Conservation (phyloP, 768 basidiomycete genomes). For the Podaxis sp. region DNA sequence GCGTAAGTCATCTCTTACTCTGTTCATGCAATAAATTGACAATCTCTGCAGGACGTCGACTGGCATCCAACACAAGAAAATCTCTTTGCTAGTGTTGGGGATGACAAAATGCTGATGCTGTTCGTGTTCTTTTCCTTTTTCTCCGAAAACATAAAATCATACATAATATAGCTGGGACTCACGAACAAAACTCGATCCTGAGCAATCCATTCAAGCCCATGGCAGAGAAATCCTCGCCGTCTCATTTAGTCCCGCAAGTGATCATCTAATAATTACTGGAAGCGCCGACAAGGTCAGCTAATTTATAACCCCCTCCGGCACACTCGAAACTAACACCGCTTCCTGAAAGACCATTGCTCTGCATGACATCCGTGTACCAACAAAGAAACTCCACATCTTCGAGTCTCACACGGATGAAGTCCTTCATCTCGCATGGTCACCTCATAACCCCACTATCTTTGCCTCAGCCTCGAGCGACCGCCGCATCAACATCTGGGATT, state of each 20-base stretch:
- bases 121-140: constrained; percentile 38
- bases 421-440: constrained; percentile 93
- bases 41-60: constrained; percentile 79
- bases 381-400: constrained; percentile 83
- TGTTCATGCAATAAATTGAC: not conserved
- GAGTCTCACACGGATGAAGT: constrained; percentile 95
- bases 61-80: constrained; percentile 87
- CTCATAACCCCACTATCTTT: constrained; percentile 87
- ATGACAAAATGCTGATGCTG: constrained; percentile 94
- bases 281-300: constrained; percentile 83
- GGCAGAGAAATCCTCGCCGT: constrained; percentile 89
- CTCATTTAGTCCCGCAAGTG: constrained; percentile 81
- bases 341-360: constrained; percentile 72
- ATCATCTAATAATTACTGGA: constrained; percentile 83
- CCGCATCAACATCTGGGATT: constrained; percentile 93
- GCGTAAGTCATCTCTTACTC: constrained; percentile 50
- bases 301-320: not conserved
- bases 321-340: not conserved
- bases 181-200: constrained; percentile 67
- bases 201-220: constrained; percentile 78
- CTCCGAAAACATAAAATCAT: constrained; percentile 5
- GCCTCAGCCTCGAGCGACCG: constrained; percentile 95
- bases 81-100: constrained; percentile 92
- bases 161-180: constrained; percentile 81
- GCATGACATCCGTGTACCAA: constrained; percentile 81